phyloP scores from a whole-genome alignment of 352 stramenopile species.

The Aphanomyces astaci region DNA sequence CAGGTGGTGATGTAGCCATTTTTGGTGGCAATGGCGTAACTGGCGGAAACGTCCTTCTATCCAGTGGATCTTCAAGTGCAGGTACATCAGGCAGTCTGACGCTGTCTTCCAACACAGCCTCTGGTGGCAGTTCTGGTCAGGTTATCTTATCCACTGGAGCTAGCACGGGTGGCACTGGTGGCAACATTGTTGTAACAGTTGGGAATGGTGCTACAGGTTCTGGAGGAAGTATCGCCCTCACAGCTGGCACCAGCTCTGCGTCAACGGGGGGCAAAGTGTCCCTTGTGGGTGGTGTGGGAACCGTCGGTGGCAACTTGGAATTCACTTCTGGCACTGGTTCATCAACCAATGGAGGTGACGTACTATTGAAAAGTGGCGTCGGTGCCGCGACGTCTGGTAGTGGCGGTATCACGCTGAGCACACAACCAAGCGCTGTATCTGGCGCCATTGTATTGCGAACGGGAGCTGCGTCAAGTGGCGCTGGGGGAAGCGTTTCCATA shows the following conservation, averaged over 20 bases:
- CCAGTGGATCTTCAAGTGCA: background rate
- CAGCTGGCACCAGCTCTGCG: background rate
- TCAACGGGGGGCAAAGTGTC: background rate
- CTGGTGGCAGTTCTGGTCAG: slow-evolving; percentile 6
- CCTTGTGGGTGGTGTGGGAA: background rate
- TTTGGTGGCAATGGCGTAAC: slow-evolving; percentile 29
- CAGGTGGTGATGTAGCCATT: slow-evolving; percentile 5
- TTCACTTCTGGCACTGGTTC: background rate
- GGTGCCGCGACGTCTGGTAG: background rate
- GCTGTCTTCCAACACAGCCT: background rate
- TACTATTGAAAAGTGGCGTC: slow-evolving; percentile 4
- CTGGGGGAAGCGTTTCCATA: background rate
- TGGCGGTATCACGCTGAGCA: slow-evolving; percentile 3
- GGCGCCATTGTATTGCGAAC: background rate
- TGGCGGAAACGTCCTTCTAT: slow-evolving; percentile 28
- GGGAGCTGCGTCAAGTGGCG: background rate
- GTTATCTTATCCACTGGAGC: background rate
- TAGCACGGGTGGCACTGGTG: slow-evolving; percentile 4
- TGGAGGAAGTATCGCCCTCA: background rate
- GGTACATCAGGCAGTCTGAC: background rate
- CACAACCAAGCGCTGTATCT: background rate
- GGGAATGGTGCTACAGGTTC: background rate
- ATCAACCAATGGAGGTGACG: background rate
- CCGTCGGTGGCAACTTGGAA: slow-evolving; percentile 2
- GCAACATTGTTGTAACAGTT: slow-evolving; percentile 7